A percentile compares a stretch with the other conserved stretches of the same genome.
Conservation (phyloP, 306 rosid genomes). For the Cicer cuneatum region DNA sequence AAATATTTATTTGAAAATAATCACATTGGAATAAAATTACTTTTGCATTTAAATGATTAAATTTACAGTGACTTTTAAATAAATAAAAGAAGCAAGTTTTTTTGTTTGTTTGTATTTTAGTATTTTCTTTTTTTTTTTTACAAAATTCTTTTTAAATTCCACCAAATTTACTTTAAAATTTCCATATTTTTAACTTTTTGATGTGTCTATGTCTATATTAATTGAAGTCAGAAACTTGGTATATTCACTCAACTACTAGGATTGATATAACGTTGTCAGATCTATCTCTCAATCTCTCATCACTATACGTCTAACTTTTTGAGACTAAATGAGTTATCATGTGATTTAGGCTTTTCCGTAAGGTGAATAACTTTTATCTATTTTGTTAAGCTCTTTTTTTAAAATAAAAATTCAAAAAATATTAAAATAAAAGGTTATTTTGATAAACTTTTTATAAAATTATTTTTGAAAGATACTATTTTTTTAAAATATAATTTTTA, state of each 20-base stretch:
- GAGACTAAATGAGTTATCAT: conserved; percentile 23
- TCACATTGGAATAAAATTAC: too few relatives aligned
- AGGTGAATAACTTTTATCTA: background rate
- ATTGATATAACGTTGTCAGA: conserved; percentile 32
- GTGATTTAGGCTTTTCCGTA: conserved; percentile 38
- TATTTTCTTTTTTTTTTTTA: background rate
- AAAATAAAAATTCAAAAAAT: background rate
- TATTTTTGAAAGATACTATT: too few relatives aligned
- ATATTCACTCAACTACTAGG: conserved; percentile 38
- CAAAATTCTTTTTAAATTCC: background rate
- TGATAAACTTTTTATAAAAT: too few relatives aligned
- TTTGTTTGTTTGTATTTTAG: background rate
- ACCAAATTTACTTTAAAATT: conserved; percentile 1
- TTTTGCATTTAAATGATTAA: too few relatives aligned
- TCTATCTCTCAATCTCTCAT: conserved; percentile 10
- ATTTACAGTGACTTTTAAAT: too few relatives aligned
- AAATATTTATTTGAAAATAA: too few relatives aligned
- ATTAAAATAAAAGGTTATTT: too few relatives aligned
- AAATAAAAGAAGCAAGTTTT: too few relatives aligned
- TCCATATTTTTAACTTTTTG: conserved; percentile 18
- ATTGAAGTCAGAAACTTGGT: background rate
- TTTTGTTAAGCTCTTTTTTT: too few relatives aligned
- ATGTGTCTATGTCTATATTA: conserved; percentile 8
- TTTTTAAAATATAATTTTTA: too few relatives aligned
- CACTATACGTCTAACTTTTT: conserved; percentile 11